Percentiles rank a stretch among this genome's conserved stretches.
Conservation (phyloP, 2,329 filamentous ascomycete species). For the Pseudogymnoascus sp. region DNA sequence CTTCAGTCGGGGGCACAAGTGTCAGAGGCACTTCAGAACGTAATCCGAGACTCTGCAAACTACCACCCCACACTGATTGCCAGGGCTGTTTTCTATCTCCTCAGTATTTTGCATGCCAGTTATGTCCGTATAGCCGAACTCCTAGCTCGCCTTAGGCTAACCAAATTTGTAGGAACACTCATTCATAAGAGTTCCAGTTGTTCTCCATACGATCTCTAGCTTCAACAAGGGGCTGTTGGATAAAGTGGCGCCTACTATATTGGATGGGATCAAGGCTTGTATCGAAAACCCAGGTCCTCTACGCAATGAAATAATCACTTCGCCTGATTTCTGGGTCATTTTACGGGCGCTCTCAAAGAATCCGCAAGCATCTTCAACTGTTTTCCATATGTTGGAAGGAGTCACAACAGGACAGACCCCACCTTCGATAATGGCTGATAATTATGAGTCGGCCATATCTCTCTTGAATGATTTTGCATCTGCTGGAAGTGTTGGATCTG, state of each 20-base stretch:
- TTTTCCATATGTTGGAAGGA: constrained; percentile 80
- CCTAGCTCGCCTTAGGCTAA: constrained; percentile 16
- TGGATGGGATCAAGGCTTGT: constrained; percentile 72
- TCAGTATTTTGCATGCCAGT: constrained; percentile 72
- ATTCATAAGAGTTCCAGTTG: constrained; percentile 83
- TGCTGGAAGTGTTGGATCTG: constrained; percentile 64
- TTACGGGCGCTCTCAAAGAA: constrained; percentile 65
- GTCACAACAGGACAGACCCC: constrained; percentile 63
- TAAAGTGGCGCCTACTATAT: constrained; percentile 64
- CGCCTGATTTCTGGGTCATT: constrained; percentile 94
- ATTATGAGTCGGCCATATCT: constrained; percentile 80
- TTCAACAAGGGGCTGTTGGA: constrained; percentile 71
- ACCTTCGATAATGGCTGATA: constrained; percentile 83
- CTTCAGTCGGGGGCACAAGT: constrained; percentile 68
- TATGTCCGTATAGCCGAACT: constrained; percentile 53
- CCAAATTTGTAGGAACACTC: constrained; percentile 60
- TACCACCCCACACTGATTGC: constrained; percentile 80
- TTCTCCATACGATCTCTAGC: constrained; percentile 84
- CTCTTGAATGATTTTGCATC: constrained; percentile 86
- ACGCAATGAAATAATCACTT: constrained; percentile 87
- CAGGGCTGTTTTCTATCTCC: constrained; percentile 76
- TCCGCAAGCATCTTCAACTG: constrained; percentile 62
- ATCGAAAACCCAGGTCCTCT: constrained; percentile 70
- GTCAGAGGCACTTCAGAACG: constrained; percentile 68
- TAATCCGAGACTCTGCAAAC: constrained; percentile 70